phyloP scores from a whole-genome alignment of 441 rosid species.

The Eutrema salsugineum region DNA sequence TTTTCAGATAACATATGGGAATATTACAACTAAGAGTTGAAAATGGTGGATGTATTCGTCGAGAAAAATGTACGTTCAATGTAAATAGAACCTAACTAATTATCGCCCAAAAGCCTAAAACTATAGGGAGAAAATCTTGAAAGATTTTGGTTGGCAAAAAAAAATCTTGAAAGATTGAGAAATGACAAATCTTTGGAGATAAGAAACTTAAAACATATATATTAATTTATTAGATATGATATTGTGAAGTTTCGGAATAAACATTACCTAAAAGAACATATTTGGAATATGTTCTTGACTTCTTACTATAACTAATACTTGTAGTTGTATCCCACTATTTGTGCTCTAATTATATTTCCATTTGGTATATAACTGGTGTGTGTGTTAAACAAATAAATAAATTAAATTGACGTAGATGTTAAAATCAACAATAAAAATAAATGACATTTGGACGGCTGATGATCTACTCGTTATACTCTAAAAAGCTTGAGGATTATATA shows the following conservation, averaged over 20 bases:
- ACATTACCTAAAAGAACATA: background rate
- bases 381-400: background rate
- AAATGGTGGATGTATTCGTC: too few species aligned
- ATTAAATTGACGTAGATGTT: too few species aligned
- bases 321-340: background rate
- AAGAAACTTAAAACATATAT: background rate
- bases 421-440: too few species aligned
- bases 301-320: background rate
- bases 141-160: background rate
- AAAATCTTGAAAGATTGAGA: background rate
- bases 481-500: too few species aligned
- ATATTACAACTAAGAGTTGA: background rate
- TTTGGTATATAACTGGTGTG: background rate
- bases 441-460: too few species aligned
- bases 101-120: background rate
- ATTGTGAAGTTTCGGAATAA: background rate
- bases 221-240: background rate
- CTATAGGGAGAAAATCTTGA: background rate
- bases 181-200: background rate
- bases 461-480: too few species aligned
- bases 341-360: background rate
- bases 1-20: background rate
- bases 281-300: background rate
- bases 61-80: background rate
- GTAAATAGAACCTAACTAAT: background rate